Percentiles rank a stretch among this genome's conserved stretches.
Evolutionary conservation across 2,329 filamentous ascomycete genomes (phyloP).

Genomic region (Leptographium radiaticola): DNA sequence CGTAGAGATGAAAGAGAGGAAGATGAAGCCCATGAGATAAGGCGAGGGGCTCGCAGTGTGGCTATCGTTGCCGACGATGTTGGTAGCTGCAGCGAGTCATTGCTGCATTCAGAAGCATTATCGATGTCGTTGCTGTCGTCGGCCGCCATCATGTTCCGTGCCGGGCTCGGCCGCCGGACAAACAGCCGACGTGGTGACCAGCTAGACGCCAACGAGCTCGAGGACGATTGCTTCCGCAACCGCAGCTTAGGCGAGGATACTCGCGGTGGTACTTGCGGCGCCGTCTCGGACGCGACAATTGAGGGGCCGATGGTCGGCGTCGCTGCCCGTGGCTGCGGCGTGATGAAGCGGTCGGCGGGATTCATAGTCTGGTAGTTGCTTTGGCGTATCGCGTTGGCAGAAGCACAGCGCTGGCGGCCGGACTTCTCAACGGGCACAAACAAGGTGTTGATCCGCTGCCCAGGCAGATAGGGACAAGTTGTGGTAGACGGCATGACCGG

Average conservation of each 20-base stretch:
- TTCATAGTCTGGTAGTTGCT: slow-evolving; percentile 62
- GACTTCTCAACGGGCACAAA: slow-evolving; percentile 62
- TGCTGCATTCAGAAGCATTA: background rate
- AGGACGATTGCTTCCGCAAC: background rate
- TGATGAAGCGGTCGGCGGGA: slow-evolving; percentile 61
- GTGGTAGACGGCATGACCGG: slow-evolving; percentile 60
- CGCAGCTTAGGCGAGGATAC: background rate
- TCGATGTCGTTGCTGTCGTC: background rate
- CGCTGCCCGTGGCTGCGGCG: slow-evolving; percentile 47
- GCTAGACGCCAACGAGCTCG: background rate
- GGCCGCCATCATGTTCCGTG: background rate
- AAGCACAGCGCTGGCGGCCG: slow-evolving; percentile 48
- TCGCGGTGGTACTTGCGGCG: background rate
- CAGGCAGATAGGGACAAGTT: slow-evolving; percentile 72
- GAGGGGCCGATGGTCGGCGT: slow-evolving; percentile 18
- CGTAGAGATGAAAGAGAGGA: slow-evolving; percentile 1
- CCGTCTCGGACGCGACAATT: slow-evolving; percentile 12
- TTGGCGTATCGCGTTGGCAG: slow-evolving; percentile 44
- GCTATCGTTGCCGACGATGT: background rate
- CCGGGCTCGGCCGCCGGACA: slow-evolving; percentile 4
- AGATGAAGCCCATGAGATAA: slow-evolving; percentile 6
- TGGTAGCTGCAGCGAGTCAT: background rate
- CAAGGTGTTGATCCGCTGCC: slow-evolving; percentile 75
- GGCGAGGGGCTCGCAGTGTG: slow-evolving; percentile 8
- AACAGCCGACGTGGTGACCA: slow-evolving; percentile 10